Evolutionary conservation across 176 grass and related monocot genomes (phyloP), one percentile per base, ranked within the genome.

Genomic region (Rhipidocladum racemiflorum): DNA sequence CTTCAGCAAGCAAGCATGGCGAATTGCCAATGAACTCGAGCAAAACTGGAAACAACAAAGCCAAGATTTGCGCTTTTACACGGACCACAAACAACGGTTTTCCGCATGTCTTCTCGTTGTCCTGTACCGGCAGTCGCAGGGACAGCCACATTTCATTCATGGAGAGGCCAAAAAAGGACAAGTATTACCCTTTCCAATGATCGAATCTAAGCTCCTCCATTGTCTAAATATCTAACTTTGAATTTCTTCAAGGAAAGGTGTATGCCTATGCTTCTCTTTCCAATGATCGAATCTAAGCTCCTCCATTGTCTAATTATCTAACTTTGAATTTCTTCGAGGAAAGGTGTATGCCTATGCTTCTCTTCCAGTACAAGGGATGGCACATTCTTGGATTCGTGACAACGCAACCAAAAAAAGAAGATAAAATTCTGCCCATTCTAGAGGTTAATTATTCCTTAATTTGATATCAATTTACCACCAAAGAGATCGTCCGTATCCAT

Each of bases 301-400:
- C 53, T 60, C 29, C 24, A n/a, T 9, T 23, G 3, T 23, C 4
- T 25, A 65, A 35, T 11, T 11, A 8, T 59, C 28, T n/a, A 73
- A 13, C 18, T 29, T 40, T n/a, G n/a, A 49, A 83, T 57, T 73
- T 57, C 61, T 62, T 71, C 36, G 25, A 55, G 4, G 48, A 56
- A 51, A 46, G 27, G 45, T 11, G 10, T 18, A 29, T 45, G 21
- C 32, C 25, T 46, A 71, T 55, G 80, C 45, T 65, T 84, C 71
- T 71, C 18, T 23, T 61, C 55, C 11, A 20, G 23, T 7, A 25
- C 29, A 50, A 79, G 24, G 35, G 23, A 63, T 13, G 25, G 64
- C 61, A 24, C 29, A 25, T 27, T 64, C 63, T 71, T 85, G 72
- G 63, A 76, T 85, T 28, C 16, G 70, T 42, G 20, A 57, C 61